phyloP scores from a whole-genome alignment of 768 basidiomycete species.

The Leucogyrophana mollusca region DNA sequence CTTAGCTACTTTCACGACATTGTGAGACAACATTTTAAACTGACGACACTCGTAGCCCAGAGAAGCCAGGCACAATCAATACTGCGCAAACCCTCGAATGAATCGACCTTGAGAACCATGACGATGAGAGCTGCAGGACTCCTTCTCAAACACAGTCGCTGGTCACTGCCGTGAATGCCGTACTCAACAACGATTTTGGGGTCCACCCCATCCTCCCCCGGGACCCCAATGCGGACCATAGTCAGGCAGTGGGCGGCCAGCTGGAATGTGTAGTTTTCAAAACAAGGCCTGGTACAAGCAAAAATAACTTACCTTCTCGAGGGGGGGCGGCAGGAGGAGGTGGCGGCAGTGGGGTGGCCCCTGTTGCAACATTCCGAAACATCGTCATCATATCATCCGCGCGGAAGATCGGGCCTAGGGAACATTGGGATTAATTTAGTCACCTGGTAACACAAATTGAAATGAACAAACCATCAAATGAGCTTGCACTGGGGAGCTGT shows the following conservation, averaged over 20 bases:
- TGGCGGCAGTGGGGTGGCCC: slow-evolving; percentile 57
- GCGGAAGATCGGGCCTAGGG: slow-evolving; percentile 81
- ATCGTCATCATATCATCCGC: slow-evolving; percentile 88
- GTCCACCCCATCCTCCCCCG: slow-evolving; percentile 38
- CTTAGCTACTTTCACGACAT: no score
- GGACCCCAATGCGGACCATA: slow-evolving; percentile 88
- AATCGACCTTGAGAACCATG: no score
- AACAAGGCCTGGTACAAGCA: slow-evolving; percentile 2
- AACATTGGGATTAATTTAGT: slow-evolving; percentile 1
- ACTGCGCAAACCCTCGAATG: no score
- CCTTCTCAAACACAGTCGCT: no score
- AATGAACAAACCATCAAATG: slow-evolving; percentile 67
- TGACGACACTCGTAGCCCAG: no score
- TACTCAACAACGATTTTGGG: no score
- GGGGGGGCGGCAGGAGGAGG: slow-evolving; percentile 38
- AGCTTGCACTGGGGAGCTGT: slow-evolving; percentile 62
- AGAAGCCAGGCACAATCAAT: no score
- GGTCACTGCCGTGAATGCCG: no score
- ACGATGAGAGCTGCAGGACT: no score
- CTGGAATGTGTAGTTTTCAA: slow-evolving; percentile 26
- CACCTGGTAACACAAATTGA: no score
- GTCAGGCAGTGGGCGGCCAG: slow-evolving; percentile 78
- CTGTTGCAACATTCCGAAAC: slow-evolving; percentile 64
- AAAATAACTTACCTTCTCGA: slow-evolving; percentile 29
- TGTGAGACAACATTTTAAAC: no score